Evolutionary conservation across 305 asterid genomes (phyloP).

Genomic region (Caryopteris hybrid): DNA sequence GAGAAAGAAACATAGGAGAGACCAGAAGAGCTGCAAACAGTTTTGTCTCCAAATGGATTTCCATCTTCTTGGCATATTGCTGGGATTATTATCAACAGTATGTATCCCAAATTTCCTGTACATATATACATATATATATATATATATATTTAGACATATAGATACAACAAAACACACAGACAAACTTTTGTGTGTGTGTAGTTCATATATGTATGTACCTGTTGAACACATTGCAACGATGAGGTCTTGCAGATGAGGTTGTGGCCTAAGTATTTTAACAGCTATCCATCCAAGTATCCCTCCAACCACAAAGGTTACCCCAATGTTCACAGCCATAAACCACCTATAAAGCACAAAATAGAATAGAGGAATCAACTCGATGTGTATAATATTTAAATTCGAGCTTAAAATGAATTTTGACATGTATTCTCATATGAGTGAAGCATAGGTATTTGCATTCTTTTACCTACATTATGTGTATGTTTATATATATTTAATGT

Average conservation of each 20-base stretch:
- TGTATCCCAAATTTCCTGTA: constrained; percentile 79
- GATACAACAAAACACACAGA: too few species aligned
- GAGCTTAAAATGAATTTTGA: too few species aligned
- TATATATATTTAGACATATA: too few species aligned
- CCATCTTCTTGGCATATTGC: constrained; percentile 72
- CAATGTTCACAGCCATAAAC: constrained; percentile 86
- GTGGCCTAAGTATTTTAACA: constrained; percentile 56
- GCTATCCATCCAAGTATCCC: constrained; percentile 75
- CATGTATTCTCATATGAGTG: too few species aligned
- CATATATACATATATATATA: neutral
- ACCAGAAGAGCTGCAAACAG: constrained; percentile 42
- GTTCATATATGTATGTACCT: constrained; percentile 29
- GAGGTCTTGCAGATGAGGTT: constrained; percentile 63
- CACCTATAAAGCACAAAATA: too few species aligned
- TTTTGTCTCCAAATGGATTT: constrained; percentile 71
- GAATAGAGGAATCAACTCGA: too few species aligned
- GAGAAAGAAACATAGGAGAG: constrained; percentile 82
- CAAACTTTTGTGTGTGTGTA: neutral
- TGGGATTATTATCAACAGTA: constrained; percentile 69
- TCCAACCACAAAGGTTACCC: constrained; percentile 68
- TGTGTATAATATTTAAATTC: too few species aligned
- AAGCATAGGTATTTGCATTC: too few species aligned
- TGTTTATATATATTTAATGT: too few species aligned
- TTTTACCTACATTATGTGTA: too few species aligned
- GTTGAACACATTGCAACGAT: constrained; percentile 65